These are phyloP conservation scores for Gentiana macrophylla DNA, from an alignment of 257 asterid genomes.

Conservation along the genomic window DNA sequence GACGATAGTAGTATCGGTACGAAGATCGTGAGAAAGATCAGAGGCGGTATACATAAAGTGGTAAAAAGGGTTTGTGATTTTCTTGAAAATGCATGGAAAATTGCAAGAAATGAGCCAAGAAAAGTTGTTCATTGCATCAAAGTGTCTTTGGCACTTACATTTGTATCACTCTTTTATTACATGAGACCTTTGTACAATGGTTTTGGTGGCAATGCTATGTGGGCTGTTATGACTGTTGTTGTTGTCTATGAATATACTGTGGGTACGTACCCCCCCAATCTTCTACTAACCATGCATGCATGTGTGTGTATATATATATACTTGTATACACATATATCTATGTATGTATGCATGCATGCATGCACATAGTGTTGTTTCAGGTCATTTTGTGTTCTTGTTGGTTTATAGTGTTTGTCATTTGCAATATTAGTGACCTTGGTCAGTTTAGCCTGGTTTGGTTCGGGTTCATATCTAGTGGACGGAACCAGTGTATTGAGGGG, in stretches of 20 bases:
- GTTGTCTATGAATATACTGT: conserved; percentile 75
- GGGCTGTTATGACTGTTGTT: conserved; percentile 91
- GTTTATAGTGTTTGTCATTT: too few relatives aligned
- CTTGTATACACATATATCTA: not conserved
- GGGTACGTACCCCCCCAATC: conserved; percentile 28
- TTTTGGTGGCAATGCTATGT: conserved; percentile 77
- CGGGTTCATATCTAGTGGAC: too few relatives aligned
- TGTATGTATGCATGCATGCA: not conserved
- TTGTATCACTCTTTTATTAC: conserved; percentile 72
- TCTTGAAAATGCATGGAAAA: conserved; percentile 46
- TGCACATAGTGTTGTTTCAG: too few relatives aligned
- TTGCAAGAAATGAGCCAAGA: conserved; percentile 54
- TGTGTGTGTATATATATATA: too few relatives aligned
- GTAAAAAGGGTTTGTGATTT: conserved; percentile 19
- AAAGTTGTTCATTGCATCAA: conserved; percentile 58
- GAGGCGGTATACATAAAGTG: not conserved
- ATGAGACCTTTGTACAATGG: conserved; percentile 74
- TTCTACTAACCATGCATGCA: not conserved
- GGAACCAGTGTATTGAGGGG: too few relatives aligned
- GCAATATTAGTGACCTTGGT: too few relatives aligned
- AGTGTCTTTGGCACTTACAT: conserved; percentile 63
- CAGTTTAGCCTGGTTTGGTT: too few relatives aligned
- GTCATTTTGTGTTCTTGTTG: too few relatives aligned
- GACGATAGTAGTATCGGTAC: conserved; percentile 1
- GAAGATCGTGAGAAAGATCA: conserved; percentile 8